These are phyloP conservation scores for Penicillium salamii DNA, from an alignment of 495 filamentous ascomycete species.

Conservation along the genomic window DNA sequence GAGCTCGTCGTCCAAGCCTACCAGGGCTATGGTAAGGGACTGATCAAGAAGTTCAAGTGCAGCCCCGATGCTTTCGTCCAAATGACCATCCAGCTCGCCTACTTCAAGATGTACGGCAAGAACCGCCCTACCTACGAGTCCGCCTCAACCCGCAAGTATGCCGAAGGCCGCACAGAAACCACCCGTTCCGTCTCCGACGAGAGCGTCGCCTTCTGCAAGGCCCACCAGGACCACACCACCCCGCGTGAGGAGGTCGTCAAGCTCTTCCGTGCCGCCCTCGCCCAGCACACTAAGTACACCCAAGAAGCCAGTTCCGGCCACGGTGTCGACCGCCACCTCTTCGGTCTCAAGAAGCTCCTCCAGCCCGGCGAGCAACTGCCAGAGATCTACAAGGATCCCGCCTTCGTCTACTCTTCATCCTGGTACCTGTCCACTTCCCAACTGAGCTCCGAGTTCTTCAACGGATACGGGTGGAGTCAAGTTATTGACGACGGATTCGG, in stretches of 20 bases:
- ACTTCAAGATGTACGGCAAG: constrained; percentile 98
- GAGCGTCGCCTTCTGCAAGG: constrained; percentile 83
- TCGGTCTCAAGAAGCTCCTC: constrained; percentile 91
- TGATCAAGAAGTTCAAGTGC: constrained; percentile 99
- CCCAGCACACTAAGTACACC: constrained; percentile 87
- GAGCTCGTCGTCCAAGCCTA: constrained; percentile 92
- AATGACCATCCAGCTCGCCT: constrained; percentile 98
- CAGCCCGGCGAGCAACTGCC: constrained; percentile 79
- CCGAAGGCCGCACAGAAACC: constrained; percentile 94
- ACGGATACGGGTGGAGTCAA: constrained; percentile 99
- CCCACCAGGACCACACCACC: constrained; percentile 67
- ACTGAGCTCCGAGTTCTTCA: constrained; percentile 94
- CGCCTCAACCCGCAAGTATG: constrained; percentile 89
- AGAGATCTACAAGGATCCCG: constrained; percentile 79
- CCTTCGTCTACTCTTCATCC: constrained; percentile 75
- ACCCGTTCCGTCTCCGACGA: constrained; percentile 91
- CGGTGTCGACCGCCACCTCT: constrained; percentile 94
- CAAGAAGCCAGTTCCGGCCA: constrained; percentile 81
- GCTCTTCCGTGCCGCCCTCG: constrained; percentile 77
- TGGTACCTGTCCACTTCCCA: constrained; percentile 91
- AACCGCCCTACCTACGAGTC: constrained; percentile 98
- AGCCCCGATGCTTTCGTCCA: constrained; percentile 97
- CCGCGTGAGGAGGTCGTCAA: constrained; percentile 61
- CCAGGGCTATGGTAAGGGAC: constrained; percentile 95
- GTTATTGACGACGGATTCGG: constrained; percentile 95